phyloP scores from a whole-genome alignment of 257 asterid species.

The Dorcoceras hygrometricum region DNA sequence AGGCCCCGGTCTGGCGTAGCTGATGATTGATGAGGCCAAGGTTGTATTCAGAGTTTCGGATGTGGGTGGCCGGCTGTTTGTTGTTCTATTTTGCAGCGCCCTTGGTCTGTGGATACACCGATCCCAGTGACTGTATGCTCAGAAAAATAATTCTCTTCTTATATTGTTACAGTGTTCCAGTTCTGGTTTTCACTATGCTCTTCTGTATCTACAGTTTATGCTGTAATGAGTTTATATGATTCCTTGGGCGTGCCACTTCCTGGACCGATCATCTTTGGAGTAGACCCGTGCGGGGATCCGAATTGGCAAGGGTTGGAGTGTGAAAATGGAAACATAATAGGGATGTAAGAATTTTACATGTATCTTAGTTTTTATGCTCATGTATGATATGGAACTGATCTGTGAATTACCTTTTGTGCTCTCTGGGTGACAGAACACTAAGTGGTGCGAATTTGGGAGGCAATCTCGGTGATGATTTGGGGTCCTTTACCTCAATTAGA shows the following conservation, averaged over 20 bases:
- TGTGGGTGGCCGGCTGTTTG: slow-evolving; percentile 36
- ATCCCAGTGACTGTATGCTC: slow-evolving; percentile 76
- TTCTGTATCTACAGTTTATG: slow-evolving; percentile 48
- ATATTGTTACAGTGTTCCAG: slow-evolving; percentile 3
- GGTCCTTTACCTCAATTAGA: slow-evolving; percentile 60
- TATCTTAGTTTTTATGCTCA: background rate
- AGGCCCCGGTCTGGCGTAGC: slow-evolving; percentile 26
- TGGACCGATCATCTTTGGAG: slow-evolving; percentile 73
- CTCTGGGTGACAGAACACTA: slow-evolving; percentile 42
- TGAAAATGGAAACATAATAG: slow-evolving; percentile 68
- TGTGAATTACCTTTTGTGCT: slow-evolving; percentile 13
- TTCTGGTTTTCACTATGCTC: slow-evolving; percentile 3
- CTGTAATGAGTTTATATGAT: slow-evolving; percentile 62
- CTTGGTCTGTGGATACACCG: slow-evolving; percentile 55
- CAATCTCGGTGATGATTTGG: slow-evolving; percentile 52
- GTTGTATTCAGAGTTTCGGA: slow-evolving; percentile 33
- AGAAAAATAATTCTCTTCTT: background rate
- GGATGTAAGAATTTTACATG: slow-evolving; percentile 46
- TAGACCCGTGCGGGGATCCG: slow-evolving; percentile 83
- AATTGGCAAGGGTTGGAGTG: slow-evolving; percentile 89
- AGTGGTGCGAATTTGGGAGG: slow-evolving; percentile 68
- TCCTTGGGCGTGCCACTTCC: slow-evolving; percentile 61
- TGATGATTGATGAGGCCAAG: slow-evolving; percentile 38
- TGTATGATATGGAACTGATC: slow-evolving; percentile 3
- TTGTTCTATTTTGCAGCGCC: slow-evolving; percentile 36